A percentile compares a stretch with the other conserved stretches of the same genome.
Evolutionary conservation across 2,329 filamentous ascomycete species (phyloP).

Genomic region (Dactylella cylindrospora): DNA sequence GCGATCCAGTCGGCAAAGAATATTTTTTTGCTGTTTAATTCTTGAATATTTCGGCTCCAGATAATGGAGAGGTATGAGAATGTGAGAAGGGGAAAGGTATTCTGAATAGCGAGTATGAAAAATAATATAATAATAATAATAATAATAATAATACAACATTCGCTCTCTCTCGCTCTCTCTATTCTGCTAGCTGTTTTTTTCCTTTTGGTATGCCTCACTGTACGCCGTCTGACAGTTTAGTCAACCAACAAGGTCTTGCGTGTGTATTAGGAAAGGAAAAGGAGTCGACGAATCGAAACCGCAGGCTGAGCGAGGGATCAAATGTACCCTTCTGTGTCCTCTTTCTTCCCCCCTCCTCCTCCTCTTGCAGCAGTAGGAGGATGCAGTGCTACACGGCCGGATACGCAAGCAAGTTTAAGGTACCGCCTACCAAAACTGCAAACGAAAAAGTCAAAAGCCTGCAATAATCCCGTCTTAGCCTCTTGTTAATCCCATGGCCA

Average conservation of each 20-base stretch:
- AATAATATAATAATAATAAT: background rate
- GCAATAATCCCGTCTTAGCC: conserved; percentile 6
- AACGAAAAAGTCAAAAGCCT: background rate
- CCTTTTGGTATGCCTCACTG: no score
- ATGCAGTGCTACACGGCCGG: background rate
- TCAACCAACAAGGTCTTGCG: conserved; percentile 9
- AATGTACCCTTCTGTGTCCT: no score
- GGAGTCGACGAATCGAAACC: conserved; percentile 27
- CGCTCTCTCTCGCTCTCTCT: no score
- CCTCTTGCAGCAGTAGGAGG: no score
- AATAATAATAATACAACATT: background rate
- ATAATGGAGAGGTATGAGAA: no score
- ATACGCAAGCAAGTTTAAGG: conserved; percentile 18
- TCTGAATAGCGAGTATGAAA: background rate
- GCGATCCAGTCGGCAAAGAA: no score
- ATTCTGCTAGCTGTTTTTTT: no score
- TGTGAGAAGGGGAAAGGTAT: background rate
- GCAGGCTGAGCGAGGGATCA: no score
- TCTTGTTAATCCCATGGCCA: background rate
- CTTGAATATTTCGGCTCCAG: no score
- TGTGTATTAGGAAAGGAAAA: conserved; percentile 11
- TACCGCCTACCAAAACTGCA: conserved; percentile 43
- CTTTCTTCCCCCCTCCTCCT: no score
- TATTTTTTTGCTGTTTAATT: no score
- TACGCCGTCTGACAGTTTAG: conserved; percentile 2